Percentiles rank a stretch among this genome's conserved stretches.
Evolutionary conservation across 108 stramenopile genomes (phyloP).

Genomic region (Cyclotella kingstonii): DNA sequence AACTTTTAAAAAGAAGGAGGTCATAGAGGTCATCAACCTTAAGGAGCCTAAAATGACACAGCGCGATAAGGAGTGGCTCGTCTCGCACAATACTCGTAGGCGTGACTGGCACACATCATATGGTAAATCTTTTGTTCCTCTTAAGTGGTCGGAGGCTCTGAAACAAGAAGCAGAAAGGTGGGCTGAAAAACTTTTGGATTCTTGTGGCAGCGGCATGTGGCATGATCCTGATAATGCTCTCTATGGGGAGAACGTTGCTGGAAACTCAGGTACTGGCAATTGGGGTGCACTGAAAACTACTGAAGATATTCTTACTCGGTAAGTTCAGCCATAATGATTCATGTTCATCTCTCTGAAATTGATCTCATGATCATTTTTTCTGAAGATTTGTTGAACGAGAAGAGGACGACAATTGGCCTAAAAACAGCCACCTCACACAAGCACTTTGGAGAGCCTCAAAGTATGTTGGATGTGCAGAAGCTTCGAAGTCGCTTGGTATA

Average conservation of each 20-base stretch:
- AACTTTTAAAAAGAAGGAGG: conserved; percentile 17
- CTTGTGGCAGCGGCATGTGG: conserved; percentile 35
- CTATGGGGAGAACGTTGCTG: conserved; percentile 40
- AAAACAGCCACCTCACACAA: conserved; percentile 44
- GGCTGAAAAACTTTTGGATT: conserved; percentile 22
- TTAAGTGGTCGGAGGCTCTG: conserved; percentile 21
- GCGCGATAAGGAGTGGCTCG: conserved; percentile 17
- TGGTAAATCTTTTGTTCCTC: conserved; percentile 17
- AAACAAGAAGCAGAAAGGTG: conserved; percentile 25
- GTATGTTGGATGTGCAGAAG: conserved; percentile 48
- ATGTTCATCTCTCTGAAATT: too few species aligned
- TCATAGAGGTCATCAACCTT: conserved; percentile 15
- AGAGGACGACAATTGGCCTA: conserved; percentile 13
- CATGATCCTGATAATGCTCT: conserved; percentile 30
- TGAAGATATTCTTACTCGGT: conserved; percentile 22
- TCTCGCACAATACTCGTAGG: conserved; percentile 13
- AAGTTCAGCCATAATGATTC: background rate
- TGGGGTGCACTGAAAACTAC: conserved; percentile 13
- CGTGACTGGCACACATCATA: conserved; percentile 11
- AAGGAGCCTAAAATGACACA: conserved; percentile 11
- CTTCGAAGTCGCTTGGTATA: conserved; percentile 29
- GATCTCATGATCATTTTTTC: too few species aligned
- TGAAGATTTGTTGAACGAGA: conserved; percentile 32
- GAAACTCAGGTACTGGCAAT: conserved; percentile 30
- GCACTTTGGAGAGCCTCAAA: conserved; percentile 34